Base-by-base conservation (phyloP, 2,329 filamentous ascomycete species). In the Aschersonia sp. region DNA sequence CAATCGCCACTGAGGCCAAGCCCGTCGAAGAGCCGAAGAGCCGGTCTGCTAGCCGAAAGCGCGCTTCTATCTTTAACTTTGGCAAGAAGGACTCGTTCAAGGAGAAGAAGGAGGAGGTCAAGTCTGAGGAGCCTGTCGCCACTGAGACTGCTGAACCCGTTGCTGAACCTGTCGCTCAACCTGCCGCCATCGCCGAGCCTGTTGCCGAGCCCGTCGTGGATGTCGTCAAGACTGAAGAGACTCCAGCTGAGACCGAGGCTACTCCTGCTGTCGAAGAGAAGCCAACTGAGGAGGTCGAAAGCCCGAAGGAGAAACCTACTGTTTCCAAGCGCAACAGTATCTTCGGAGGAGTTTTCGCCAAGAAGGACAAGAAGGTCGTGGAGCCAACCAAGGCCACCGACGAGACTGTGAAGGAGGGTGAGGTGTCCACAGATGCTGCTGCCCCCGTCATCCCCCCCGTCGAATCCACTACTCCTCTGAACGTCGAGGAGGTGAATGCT, bases 41-140 rank as follows among this genome's bases (percentile, higher is more conserved):
- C 54, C 75, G 78, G 59, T 81, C 77, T 56, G 72, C 73, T 46
- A 81, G 78, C 61, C 75, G 75, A 60, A 83, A 83, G 76, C 78
- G 79, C 46, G 66, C 68, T 44, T 82, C 79, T 47, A 75, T 82
- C 67, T 81, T 83, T 57, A 75, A 73, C 56, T 70, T 81, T 52
- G 70, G 72, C 57, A 75, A 76, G 68, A 78, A 78, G 67, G 69
- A 66, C 54, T 51, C 46, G 14, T 6, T 32, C 45, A 50, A 50
- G 43, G 66, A 69, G 51, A 66, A 66, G 59, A 64, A 65, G 54
- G 65, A 68, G 48, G 67, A 60, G 49, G 35, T 50, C 45, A 60
- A 56, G 51, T 49, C 54, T 41, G 61, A 61, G 46, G 66, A 67
- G 56, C 45, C 56, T 30, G 55, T 60, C 46, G 57, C 61, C 47